phyloP scores from a whole-genome alignment of 164 flowering plant species.

The Aristolochia contorta region DNA sequence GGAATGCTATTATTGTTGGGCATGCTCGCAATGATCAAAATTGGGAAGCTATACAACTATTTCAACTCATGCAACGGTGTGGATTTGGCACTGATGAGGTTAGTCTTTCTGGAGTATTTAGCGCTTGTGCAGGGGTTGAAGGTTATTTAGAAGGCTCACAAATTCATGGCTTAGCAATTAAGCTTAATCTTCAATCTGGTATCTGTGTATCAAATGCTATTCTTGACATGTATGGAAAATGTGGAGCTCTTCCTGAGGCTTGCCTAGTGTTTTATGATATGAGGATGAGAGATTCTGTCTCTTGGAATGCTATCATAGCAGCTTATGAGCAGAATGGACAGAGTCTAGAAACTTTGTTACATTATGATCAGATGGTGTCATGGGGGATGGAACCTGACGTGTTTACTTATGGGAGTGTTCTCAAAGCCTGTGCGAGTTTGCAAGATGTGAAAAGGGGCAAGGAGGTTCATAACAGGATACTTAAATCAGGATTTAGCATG shows the following conservation, averaged over 20 bases:
- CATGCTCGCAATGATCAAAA: constrained; percentile 35
- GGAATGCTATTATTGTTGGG: constrained; percentile 65
- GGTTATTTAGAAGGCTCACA: constrained; percentile 46
- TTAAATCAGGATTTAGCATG: constrained; percentile 57
- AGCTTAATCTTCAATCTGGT: constrained; percentile 26
- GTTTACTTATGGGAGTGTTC: constrained; percentile 69
- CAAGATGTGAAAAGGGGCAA: constrained; percentile 36
- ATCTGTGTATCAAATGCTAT: constrained; percentile 69
- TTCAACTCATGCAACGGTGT: constrained; percentile 30
- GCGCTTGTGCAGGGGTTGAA: constrained; percentile 54
- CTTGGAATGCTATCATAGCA: constrained; percentile 81
- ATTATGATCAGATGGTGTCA: constrained; percentile 46
- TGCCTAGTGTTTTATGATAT: constrained; percentile 43
- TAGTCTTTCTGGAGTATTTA: constrained; percentile 55
- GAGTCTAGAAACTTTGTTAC: constrained; percentile 32
- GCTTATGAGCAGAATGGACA: constrained; percentile 61
- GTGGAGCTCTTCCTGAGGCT: constrained; percentile 49
- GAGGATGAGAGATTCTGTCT: constrained; percentile 57
- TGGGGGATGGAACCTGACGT: constrained; percentile 65
- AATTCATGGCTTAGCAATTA: constrained; percentile 49
- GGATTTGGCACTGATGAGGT: constrained; percentile 54
- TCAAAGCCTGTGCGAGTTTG: constrained; percentile 60
- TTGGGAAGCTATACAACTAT: constrained; percentile 40
- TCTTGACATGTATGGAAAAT: constrained; percentile 85
- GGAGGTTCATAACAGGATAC: constrained; percentile 48